Conservation (phyloP, 352 stramenopile genomes). For the Pythium sp. region DNA sequence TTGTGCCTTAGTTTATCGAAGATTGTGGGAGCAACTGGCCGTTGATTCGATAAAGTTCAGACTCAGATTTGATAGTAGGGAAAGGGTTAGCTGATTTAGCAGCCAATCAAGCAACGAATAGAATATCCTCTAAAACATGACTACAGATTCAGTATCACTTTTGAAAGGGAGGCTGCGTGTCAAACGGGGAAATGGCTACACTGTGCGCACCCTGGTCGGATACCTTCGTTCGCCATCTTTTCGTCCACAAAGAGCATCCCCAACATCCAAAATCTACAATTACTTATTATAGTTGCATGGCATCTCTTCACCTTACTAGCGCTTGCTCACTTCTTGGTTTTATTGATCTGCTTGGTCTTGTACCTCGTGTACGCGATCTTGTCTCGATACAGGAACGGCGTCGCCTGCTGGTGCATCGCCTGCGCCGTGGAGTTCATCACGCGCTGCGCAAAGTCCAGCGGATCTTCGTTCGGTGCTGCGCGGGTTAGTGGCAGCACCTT, state of each 20-base stretch:
- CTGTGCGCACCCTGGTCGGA: neutral
- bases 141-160: neutral
- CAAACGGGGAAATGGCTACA: neutral
- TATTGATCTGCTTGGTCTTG: conserved; percentile 50
- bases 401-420: conserved; percentile 47
- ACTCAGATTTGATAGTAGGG: neutral
- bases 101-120: neutral
- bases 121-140: neutral
- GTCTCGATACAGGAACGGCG: conserved; percentile 69
- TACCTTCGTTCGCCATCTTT: no score
- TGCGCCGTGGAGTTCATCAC: conserved; percentile 59
- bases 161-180: neutral
- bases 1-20: neutral
- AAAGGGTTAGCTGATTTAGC: neutral
- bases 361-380: conserved; percentile 68
- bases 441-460: conserved; percentile 51
- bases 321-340: conserved; percentile 35
- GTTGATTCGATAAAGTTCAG: conserved; percentile 5
- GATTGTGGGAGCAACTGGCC: neutral
- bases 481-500: conserved; percentile 45
- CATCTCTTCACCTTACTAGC: neutral
- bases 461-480: conserved; percentile 35
- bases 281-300: no score
- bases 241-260: no score
- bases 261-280: no score